Evolutionary conservation across 208 protist species (phyloP).

Genomic region (Leishmania turanica): DNA sequence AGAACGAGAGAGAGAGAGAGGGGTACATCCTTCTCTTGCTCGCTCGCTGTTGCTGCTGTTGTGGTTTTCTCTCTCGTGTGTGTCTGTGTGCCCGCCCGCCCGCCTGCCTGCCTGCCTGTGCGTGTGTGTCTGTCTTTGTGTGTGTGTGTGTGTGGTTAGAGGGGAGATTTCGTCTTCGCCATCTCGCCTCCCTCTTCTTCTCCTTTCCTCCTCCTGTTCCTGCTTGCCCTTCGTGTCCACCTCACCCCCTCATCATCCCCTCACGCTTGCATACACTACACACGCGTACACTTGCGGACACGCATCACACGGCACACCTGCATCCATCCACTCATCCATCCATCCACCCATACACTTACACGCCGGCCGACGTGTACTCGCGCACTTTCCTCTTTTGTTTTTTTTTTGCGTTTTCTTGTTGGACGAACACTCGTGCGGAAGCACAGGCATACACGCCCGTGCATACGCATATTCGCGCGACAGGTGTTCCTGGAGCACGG

Average conservation of each 20-base stretch:
- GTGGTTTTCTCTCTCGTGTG: background rate
- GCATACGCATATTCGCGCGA: background rate
- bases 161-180: background rate
- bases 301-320: background rate
- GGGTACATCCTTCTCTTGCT: background rate
- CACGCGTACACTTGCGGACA: background rate
- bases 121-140: background rate
- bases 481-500: background rate
- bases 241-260: background rate
- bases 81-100: background rate
- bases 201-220: background rate
- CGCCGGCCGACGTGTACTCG: background rate
- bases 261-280: background rate
- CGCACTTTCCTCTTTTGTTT: background rate
- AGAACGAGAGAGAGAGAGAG: background rate
- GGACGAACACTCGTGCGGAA: background rate
- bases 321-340: background rate
- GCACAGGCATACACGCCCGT: background rate
- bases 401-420: slow-evolving; percentile 1
- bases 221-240: background rate
- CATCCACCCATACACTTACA: background rate
- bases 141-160: too few species aligned
- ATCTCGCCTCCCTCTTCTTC: background rate
- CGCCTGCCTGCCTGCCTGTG: background rate
- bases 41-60: background rate